Evolutionary conservation across 2,329 filamentous ascomycete genomes (phyloP), one percentile per base, ranked within the genome.

Genomic region (Cercospora sp.): DNA sequence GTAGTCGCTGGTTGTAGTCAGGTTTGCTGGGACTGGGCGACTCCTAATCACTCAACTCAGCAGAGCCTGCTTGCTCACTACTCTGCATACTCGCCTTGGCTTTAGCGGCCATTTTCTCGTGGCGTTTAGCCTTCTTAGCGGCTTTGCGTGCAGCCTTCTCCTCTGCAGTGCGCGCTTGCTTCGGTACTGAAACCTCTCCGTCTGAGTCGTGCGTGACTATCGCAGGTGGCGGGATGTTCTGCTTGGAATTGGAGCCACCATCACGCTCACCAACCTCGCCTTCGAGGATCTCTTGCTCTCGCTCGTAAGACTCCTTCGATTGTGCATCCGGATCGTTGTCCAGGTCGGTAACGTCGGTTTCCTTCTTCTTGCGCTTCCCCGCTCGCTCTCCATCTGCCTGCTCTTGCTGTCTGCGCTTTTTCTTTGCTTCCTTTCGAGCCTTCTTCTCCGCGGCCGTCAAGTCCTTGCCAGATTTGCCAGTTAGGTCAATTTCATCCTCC

Each of bases 71-170:
- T 28, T 2, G 2, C 34, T 58, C 16, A 3, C 34, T 16, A 65
- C 13, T 45, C 16, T 21, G 16, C 8, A 30, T 18, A 59, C n/a
- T 59, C 26, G 55, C 28, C 43, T 65, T 62, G 21, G 43, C 26
- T 34, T 63, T 65, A 34, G 40, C 75, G 45, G 71, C 73, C 74
- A 79, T 79, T 75, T 84, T 79, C 61, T 82, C 82, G 73, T 81
- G 79, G 66, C 80, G 80, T 74, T 83, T 81, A 74, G 84, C 82
- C 76, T 86, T 87, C 82, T 88, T 88, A 68, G 80, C 82, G 71
- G 80, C 80, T 78, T 85, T 87, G 69, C 85, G 81, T 65, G 84
- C 83, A 70, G 85, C 85, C 76, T 85, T 85, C 70, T 86, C 83
- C 58, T 76, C 75, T 26, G 77, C 75, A 10, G 68, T 71, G 40